A percentile compares a stretch with the other conserved stretches of the same genome.
Evolutionary conservation across 1,284 basidiomycete species (phyloP).

Genomic region (Ceratobasidium sp.): DNA sequence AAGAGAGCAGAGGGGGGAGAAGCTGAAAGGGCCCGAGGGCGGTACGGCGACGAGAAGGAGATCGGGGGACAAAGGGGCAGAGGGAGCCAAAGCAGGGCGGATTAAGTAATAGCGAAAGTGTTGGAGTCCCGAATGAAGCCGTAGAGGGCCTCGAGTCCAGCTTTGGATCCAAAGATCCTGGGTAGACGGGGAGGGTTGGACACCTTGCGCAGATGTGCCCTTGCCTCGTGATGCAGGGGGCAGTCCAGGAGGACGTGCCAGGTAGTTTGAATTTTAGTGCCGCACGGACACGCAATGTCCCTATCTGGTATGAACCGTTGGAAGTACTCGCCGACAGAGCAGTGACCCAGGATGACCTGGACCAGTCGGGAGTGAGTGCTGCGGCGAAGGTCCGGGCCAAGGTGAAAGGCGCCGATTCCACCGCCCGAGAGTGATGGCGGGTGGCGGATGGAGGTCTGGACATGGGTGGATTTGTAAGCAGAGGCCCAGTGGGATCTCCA

Average conservation of each 20-base stretch:
- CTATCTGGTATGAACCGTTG: not conserved
- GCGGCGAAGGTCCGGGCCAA: not conserved
- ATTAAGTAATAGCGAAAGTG: not conserved
- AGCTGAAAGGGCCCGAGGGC: not conserved
- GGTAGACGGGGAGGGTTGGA: not conserved
- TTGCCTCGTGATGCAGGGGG: not conserved
- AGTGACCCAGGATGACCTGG: not conserved
- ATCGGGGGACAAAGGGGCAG: not conserved
- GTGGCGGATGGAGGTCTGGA: not conserved
- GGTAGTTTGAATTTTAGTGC: not conserved
- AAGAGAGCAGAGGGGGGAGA: not conserved
- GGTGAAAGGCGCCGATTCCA: not conserved
- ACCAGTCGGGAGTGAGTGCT: not conserved
- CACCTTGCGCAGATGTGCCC: not conserved
- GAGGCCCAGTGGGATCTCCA: constrained; percentile 3
- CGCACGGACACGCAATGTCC: not conserved
- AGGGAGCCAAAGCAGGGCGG: not conserved
- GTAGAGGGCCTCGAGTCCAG: not conserved
- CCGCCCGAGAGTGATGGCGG: not conserved
- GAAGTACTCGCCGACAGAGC: not conserved
- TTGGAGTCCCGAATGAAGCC: not conserved
- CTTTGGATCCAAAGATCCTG: not conserved
- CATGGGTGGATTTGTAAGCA: not conserved
- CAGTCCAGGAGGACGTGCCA: not conserved
- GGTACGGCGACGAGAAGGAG: too few species aligned